These are phyloP conservation scores for Citrus reticulata DNA, from an alignment of 345 rosid genomes.

Conservation along the genomic window DNA sequence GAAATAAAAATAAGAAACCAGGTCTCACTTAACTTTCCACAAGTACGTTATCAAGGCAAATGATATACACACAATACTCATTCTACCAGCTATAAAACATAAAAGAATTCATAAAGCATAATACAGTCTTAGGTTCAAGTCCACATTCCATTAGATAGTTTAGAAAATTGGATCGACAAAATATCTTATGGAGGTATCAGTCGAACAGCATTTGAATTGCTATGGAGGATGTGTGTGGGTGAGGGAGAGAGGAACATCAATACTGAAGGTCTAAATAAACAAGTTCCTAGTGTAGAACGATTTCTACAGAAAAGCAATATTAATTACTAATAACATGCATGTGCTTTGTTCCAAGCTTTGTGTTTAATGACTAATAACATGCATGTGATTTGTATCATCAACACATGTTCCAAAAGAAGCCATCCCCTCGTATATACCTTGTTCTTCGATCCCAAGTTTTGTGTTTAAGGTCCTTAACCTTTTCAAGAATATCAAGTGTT, in stretches of 20 bases:
- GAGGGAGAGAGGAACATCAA: background rate
- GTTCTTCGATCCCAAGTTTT: background rate
- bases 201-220: background rate
- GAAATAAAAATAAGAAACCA: slow-evolving; percentile 6
- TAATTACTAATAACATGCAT: background rate
- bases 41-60: slow-evolving; percentile 1
- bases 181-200: background rate
- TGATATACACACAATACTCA: background rate
- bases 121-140: background rate
- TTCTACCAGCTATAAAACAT: background rate
- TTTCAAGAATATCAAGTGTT: background rate
- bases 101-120: background rate
- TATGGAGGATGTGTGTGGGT: background rate
- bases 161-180: background rate
- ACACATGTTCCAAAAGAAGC: background rate
- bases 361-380: background rate
- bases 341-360: too few species aligned
- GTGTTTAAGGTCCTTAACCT: background rate
- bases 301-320: background rate
- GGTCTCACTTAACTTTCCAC: slow-evolving; percentile 4
- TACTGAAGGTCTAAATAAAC: background rate
- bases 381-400: background rate
- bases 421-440: background rate
- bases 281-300: background rate
- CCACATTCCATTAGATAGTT: background rate